Evolutionary conservation across 495 filamentous ascomycete genomes (phyloP).

Genomic region (Aspergillus sparsus): DNA sequence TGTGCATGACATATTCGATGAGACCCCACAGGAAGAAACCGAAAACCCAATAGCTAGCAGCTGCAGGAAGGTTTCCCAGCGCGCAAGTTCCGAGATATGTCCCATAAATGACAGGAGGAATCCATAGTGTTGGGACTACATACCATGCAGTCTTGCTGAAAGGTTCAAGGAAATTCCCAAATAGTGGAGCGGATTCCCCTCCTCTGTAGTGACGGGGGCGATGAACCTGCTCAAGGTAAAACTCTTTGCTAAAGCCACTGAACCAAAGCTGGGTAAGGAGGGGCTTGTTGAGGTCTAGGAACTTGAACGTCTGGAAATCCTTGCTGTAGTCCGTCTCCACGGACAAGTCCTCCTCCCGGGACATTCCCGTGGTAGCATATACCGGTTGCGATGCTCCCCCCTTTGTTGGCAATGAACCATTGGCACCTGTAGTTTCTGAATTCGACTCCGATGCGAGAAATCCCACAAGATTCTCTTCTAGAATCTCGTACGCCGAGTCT

Average conservation of each 20-base stretch:
- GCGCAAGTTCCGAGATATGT: conserved; percentile 65
- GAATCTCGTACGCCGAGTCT: conserved; percentile 89
- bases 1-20: conserved; percentile 86
- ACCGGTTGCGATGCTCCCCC: conserved; percentile 47
- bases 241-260: conserved; percentile 85
- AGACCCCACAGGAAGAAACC: conserved; percentile 84
- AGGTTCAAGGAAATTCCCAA: conserved; percentile 97
- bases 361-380: conserved; percentile 80
- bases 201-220: conserved; percentile 92
- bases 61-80: conserved; percentile 42
- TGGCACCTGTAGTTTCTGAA: conserved; percentile 34
- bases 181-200: conserved; percentile 87
- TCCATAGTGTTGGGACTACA: conserved; percentile 80
- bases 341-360: conserved; percentile 78
- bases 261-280: conserved; percentile 87
- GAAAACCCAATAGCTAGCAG: conserved; percentile 58
- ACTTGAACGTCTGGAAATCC: conserved; percentile 88
- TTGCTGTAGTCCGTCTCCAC: conserved; percentile 73
- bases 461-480: conserved; percentile 81
- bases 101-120: conserved; percentile 78
- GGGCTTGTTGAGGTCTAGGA: conserved; percentile 85
- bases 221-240: conserved; percentile 96
- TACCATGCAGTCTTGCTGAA: conserved; percentile 93
- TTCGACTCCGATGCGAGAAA: conserved; percentile 56
- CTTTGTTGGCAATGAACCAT: conserved; percentile 47